Base-by-base conservation (phyloP, 345 rosid species). In the Physaria fendleri region DNA sequence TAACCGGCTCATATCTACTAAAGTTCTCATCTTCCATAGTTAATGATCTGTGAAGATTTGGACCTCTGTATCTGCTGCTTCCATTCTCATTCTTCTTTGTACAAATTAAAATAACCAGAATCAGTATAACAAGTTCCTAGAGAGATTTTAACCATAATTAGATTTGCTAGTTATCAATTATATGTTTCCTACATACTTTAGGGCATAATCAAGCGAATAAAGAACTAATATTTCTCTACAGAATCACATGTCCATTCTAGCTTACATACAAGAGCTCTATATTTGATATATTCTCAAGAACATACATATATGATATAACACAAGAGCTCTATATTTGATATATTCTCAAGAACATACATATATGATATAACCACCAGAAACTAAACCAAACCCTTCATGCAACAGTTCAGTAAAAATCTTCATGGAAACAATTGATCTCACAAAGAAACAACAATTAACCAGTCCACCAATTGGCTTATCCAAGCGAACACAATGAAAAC, bases 41-140 rank as follows among this genome's bases (percentile, higher is more conserved):
- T 76, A 94, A 81, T 0, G 99, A 94, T 66, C 92, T 79, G 14
- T 69, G 85, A 49, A 94, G 96, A 73, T 78, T 81, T 11, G 96
- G 97, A 73, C 95, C 76, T 71, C 75, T 85, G 65, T 82, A 87
- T 48, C 64, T 62, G 73, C 73, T 89, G 74, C 74, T 90, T 69
- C 96, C 90, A 69, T 73, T 81, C 41, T 90, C 99, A 71, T 75
- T 82, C 78, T 78, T 87, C 56, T 61, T 77, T 13, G 3, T 14
- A 23, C 53, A 62, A 24, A 17, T 5, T 30, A 62, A 52, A 55
- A 41, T 12, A 56, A 32, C 53, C 8, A 62, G 23, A 54, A 55
- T 69, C 74, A 69, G 23, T 46, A 62, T 62, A 25, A n/a, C n/a
- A n/a, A n/a, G n/a, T n/a, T n/a, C n/a, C n/a, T n/a, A n/a, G n/a